phyloP scores from a whole-genome alignment of 495 filamentous ascomycete species.

The Talaromyces adpressus region DNA sequence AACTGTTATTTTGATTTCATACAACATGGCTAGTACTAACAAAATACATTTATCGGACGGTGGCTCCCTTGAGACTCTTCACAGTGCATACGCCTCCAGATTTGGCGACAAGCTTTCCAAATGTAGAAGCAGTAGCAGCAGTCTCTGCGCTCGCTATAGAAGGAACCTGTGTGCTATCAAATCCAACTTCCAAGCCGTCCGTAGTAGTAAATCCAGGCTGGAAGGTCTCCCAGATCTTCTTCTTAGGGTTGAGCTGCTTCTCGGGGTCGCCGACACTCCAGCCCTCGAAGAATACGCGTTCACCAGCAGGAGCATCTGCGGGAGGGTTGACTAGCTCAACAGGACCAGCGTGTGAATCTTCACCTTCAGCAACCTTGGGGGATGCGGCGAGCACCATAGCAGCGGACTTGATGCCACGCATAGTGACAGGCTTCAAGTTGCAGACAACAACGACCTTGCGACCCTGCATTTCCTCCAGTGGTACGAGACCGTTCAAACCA shows the following conservation, averaged over 20 bases:
- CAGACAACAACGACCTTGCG: constrained; percentile 92
- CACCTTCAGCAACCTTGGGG: constrained; percentile 66
- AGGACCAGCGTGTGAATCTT: constrained; percentile 77
- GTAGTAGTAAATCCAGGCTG: constrained; percentile 93
- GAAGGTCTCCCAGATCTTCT: constrained; percentile 95
- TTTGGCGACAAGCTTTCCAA: constrained; percentile 64
- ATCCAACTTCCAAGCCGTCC: constrained; percentile 66
- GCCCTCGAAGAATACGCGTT: constrained; percentile 87
- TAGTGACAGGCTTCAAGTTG: constrained; percentile 97
- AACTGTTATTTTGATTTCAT: constrained; percentile 15
- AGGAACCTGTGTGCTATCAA: constrained; percentile 58
- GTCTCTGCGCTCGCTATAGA: constrained; percentile 51
- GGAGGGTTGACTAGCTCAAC: constrained; percentile 91
- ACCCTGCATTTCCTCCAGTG: constrained; percentile 90
- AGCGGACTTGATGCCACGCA: constrained; percentile 91
- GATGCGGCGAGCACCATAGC: constrained; percentile 98
- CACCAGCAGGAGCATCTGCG: constrained; percentile 67
- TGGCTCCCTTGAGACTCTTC: constrained; percentile 61
- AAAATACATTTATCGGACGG: constrained; percentile 46
- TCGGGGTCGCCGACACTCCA: constrained; percentile 85
- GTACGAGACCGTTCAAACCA: constrained; percentile 85
- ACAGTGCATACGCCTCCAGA: constrained; percentile 70
- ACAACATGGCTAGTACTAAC: background rate
- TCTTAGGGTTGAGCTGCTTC: constrained; percentile 92
- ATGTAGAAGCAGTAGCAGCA: constrained; percentile 31